A percentile compares a stretch with the other conserved stretches of the same genome.
Evolutionary conservation across 1,284 basidiomycete genomes (phyloP).

Genomic region (Moesziomyces parantarcticus): DNA sequence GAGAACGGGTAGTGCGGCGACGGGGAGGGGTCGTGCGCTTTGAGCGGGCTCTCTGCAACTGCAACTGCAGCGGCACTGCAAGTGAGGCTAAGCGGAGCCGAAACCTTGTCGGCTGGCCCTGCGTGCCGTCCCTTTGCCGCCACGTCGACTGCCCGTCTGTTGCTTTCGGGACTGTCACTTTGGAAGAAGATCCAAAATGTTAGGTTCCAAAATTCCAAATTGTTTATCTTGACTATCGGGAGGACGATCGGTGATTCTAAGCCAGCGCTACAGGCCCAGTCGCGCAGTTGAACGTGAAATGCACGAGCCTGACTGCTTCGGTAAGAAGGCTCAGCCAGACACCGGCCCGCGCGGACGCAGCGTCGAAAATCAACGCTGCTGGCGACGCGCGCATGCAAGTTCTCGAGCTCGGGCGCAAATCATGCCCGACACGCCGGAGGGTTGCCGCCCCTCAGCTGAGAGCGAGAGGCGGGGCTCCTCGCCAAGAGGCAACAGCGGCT

Average conservation of each 20-base stretch:
- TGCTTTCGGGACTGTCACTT: not conserved
- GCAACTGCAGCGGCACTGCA: not conserved
- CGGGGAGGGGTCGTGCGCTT: not conserved
- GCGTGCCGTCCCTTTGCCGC: not conserved
- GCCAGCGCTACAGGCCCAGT: not conserved
- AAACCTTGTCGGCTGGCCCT: not conserved
- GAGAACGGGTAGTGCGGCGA: not conserved
- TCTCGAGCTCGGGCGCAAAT: slow-evolving; percentile 1
- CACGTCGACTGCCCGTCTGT: not conserved
- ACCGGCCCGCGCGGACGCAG: slow-evolving; percentile 11
- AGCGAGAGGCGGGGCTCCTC: too few relatives aligned
- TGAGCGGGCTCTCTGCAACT: not conserved
- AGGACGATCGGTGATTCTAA: not conserved
- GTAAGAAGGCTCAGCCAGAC: slow-evolving; percentile 20
- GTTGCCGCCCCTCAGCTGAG: not conserved
- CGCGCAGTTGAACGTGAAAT: slow-evolving; percentile 31
- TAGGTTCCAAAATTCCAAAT: not conserved
- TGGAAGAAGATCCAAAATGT: not conserved
- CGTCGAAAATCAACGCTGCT: slow-evolving; percentile 1
- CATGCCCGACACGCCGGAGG: not conserved
- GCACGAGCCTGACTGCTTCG: slow-evolving; percentile 26
- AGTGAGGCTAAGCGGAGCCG: not conserved
- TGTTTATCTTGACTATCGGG: not conserved
- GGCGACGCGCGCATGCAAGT: not conserved
- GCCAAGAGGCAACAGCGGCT: too few relatives aligned